Conservation (phyloP, 257 asterid species). For the Dorcoceras hygrometricum region DNA sequence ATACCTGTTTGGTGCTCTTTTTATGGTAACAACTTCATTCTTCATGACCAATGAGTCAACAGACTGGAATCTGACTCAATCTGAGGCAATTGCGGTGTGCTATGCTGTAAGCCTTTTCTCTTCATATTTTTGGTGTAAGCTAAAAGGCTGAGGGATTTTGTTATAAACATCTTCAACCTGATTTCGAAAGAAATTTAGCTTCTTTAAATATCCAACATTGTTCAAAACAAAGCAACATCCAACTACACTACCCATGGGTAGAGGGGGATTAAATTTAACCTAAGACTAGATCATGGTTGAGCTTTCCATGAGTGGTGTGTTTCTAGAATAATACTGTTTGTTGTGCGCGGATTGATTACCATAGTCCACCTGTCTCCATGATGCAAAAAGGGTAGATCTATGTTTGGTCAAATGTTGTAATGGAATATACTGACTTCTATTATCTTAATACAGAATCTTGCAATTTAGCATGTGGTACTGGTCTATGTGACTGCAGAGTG, state of each 20-base stretch:
- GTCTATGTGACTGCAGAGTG: not conserved
- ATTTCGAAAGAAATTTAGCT: not conserved
- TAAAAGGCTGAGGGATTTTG: conserved; percentile 1
- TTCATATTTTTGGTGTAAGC: not conserved
- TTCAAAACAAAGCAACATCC: not conserved
- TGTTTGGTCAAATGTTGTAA: not conserved
- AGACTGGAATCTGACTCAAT: conserved; percentile 41
- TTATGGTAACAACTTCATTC: conserved; percentile 61
- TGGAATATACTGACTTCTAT: not conserved
- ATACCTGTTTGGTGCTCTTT: conserved; percentile 42
- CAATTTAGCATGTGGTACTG: not conserved
- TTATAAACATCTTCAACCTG: not conserved
- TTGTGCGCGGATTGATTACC: not conserved
- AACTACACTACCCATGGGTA: not conserved
- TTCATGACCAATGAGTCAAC: conserved; percentile 28
- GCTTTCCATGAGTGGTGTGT: not conserved
- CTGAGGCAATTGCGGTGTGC: conserved; percentile 58
- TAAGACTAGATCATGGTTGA: not conserved
- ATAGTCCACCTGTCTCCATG: not conserved
- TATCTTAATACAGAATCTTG: no score
- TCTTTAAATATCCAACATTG: conserved; percentile 1
- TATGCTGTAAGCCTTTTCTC: conserved; percentile 72
- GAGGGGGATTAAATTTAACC: conserved; percentile 1
- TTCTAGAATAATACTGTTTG: no score
- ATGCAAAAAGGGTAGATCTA: not conserved